Conservation (phyloP, 2,329 filamentous ascomycete genomes). For the Verticillium longisporum region DNA sequence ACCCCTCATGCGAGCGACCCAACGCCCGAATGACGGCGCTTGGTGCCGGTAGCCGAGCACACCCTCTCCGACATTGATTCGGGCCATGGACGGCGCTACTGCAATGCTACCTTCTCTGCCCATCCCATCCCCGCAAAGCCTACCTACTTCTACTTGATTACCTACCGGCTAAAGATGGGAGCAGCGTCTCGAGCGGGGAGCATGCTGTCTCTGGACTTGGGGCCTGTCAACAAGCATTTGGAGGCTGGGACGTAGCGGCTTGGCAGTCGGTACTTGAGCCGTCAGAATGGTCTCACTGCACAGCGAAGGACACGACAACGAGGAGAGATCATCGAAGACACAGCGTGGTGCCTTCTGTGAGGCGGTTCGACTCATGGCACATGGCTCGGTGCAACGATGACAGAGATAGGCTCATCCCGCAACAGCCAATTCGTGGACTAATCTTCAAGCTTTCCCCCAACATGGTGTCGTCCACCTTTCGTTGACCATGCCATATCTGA, state of each 20-base stretch:
- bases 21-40: neutral
- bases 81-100: neutral
- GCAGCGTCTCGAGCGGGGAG: neutral
- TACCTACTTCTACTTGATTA: no score
- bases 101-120: neutral
- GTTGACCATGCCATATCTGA: neutral
- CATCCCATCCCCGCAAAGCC: neutral
- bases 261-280: neutral
- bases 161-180: neutral
- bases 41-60: neutral
- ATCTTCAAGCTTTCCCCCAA: neutral
- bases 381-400: no score
- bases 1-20: neutral
- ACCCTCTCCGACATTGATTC: neutral
- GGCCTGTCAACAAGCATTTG: neutral
- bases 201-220: neutral
- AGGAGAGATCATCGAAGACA: no score
- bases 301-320: no score
- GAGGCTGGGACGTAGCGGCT: neutral
- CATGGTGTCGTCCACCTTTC: neutral
- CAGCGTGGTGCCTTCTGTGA: no score
- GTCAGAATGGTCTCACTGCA: neutral
- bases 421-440: neutral
- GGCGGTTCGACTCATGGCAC: no score
- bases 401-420: neutral